phyloP scores from a whole-genome alignment of 2,329 filamentous ascomycete genomes.

The Blumeria hordei region DNA sequence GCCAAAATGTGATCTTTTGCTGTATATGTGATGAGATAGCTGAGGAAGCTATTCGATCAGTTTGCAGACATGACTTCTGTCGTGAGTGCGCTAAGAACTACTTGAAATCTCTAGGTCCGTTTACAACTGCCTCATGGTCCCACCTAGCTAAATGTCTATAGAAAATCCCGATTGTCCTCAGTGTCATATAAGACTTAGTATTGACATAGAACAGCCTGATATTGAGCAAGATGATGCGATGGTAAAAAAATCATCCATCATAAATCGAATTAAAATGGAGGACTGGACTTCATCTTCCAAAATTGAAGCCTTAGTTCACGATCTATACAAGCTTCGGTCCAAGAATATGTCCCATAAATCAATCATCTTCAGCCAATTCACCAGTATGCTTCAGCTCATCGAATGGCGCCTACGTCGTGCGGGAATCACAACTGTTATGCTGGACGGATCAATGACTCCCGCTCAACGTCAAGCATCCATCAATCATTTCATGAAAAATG shows the following conservation, averaged over 20 bases:
- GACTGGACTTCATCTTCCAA: conserved; percentile 97
- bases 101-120: conserved; percentile 43
- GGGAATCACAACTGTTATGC: conserved; percentile 96
- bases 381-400: conserved; percentile 87
- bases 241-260: conserved; percentile 89
- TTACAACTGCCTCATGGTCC: too few species aligned
- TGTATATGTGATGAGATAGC: conserved; percentile 91
- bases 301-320: conserved; percentile 88
- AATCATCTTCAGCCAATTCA: conserved; percentile 95
- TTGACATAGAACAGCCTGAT: conserved; percentile 86
- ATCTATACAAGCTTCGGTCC: conserved; percentile 73
- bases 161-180: conserved; percentile 54
- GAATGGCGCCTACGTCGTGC: conserved; percentile 90
- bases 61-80: conserved; percentile 84
- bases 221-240: conserved; percentile 73
- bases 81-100: conserved; percentile 60
- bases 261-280: conserved; percentile 97
- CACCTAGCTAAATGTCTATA: conserved; percentile 7
- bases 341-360: conserved; percentile 89
- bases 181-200: conserved; percentile 72
- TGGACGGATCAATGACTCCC: conserved; percentile 93
- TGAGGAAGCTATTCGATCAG: conserved; percentile 79
- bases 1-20: conserved; percentile 77
- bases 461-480: conserved; percentile 82
- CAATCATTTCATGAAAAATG: conserved; percentile 87